These are phyloP conservation scores for Spathaspora arborariae DNA, from an alignment of 805 yeast genomes.

Conservation along the genomic window DNA sequence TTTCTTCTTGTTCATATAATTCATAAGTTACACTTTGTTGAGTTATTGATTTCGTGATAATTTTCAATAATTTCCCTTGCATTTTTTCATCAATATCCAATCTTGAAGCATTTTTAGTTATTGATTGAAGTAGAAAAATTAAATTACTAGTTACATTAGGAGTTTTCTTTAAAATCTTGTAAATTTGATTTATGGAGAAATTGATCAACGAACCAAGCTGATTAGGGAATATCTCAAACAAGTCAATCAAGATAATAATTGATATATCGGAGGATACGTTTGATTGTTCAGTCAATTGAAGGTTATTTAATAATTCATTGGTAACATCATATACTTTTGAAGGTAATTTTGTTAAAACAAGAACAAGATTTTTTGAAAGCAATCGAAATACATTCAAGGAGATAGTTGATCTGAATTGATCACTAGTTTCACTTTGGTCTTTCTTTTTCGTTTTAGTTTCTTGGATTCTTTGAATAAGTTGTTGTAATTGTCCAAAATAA, in stretches of 20 bases:
- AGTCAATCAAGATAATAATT: constrained; percentile 31
- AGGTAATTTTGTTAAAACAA: constrained; percentile 26
- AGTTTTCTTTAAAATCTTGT: constrained; percentile 35
- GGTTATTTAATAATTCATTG: constrained; percentile 27
- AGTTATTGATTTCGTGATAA: constrained; percentile 25
- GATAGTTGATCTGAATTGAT: no score
- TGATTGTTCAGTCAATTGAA: constrained; percentile 14
- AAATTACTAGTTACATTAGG: constrained; percentile 23
- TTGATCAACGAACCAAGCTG: constrained; percentile 32
- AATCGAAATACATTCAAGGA: constrained; percentile 23
- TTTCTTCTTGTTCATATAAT: constrained; percentile 10
- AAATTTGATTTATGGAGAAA: constrained; percentile 31
- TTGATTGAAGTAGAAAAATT: constrained; percentile 26
- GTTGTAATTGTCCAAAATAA: constrained; percentile 21
- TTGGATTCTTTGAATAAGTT: constrained; percentile 17
- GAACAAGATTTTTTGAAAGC: constrained; percentile 24
- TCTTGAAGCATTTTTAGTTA: constrained; percentile 33
- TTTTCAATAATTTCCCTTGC: constrained; percentile 31
- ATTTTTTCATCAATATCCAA: constrained; percentile 39
- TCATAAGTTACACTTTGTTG: constrained; percentile 17
- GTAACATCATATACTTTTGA: constrained; percentile 36
- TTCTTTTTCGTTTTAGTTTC: constrained; percentile 9
- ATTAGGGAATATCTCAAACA: constrained; percentile 34
- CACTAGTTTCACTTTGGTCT: constrained; percentile 2
- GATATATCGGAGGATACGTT: constrained; percentile 19